Evolutionary conservation across 169 alveolate genomes (phyloP).

Genomic region (Plasmodium fragile): DNA sequence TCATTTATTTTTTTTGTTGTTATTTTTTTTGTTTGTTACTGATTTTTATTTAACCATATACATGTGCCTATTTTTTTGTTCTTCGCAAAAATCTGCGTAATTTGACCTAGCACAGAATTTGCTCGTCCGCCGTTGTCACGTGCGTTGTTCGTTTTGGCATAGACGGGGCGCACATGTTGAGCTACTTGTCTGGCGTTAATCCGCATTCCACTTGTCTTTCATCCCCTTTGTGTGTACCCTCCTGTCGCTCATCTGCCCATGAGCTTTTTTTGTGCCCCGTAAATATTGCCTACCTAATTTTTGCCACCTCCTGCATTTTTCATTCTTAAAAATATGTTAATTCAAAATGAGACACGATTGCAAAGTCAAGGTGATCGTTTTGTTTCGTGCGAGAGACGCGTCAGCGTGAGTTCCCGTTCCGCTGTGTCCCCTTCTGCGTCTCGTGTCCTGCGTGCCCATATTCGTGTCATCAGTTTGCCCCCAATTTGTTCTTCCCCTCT

Average conservation of each 20-base stretch:
- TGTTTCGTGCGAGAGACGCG: neutral
- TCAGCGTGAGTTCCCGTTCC: neutral
- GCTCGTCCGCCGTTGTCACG: neutral
- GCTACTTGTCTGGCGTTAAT: neutral
- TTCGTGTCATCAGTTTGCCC: neutral
- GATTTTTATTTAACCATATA: neutral
- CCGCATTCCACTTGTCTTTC: neutral
- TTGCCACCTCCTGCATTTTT: neutral
- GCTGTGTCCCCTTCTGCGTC: neutral
- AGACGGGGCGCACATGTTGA: neutral
- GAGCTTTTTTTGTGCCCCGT: neutral
- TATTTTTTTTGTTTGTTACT: neutral
- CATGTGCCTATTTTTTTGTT: neutral
- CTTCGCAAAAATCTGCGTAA: slow-evolving; percentile 12
- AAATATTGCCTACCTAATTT: neutral
- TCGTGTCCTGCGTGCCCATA: neutral
- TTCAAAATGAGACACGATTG: slow-evolving; percentile 33
- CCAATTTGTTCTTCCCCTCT: neutral
- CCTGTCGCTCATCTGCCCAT: neutral
- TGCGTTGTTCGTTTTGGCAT: neutral
- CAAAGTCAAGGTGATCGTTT: neutral
- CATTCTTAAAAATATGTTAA: slow-evolving; percentile 5
- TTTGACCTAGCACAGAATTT: neutral
- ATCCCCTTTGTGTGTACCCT: neutral
- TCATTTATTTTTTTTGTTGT: slow-evolving; percentile 4